A percentile compares a stretch with the other conserved stretches of the same genome.
phyloP scores from a whole-genome alignment of 495 filamentous ascomycete species.

The Annulohypoxylon bovei region DNA sequence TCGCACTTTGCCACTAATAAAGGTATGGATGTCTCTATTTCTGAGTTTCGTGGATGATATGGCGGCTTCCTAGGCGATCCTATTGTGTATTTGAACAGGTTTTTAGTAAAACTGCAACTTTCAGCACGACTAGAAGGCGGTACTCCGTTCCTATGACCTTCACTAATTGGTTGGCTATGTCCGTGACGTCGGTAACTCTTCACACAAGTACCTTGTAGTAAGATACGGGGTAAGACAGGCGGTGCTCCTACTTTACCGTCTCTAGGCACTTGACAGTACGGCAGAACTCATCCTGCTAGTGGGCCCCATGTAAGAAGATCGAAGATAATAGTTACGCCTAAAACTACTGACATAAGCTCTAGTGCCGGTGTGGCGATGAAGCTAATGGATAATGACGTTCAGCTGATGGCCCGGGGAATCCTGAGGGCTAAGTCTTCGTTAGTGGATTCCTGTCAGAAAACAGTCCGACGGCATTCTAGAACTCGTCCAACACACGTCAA shows the following conservation, averaged over 20 bases:
- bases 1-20: background rate
- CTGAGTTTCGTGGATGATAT: background rate
- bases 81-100: background rate
- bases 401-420: background rate
- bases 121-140: too few relatives aligned
- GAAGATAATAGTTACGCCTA: background rate
- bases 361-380: too few relatives aligned
- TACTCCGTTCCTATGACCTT: too few relatives aligned
- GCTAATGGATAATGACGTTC: background rate
- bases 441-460: constrained; percentile 4
- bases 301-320: background rate
- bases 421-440: constrained; percentile 2
- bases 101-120: background rate
- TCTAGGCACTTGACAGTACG: background rate
- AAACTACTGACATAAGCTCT: background rate
- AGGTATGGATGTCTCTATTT: background rate
- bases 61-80: background rate
- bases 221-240: background rate
- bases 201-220: too few relatives aligned
- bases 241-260: background rate
- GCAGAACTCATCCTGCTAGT: background rate
- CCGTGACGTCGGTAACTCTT: too few relatives aligned
- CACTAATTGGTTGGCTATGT: too few relatives aligned
- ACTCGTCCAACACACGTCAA: background rate
- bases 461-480: background rate